Evolutionary conservation across 225 moss, liverwort and hornwort species (phyloP), one percentile per base, ranked within the genome.

Genomic region (Ulota crispa): DNA sequence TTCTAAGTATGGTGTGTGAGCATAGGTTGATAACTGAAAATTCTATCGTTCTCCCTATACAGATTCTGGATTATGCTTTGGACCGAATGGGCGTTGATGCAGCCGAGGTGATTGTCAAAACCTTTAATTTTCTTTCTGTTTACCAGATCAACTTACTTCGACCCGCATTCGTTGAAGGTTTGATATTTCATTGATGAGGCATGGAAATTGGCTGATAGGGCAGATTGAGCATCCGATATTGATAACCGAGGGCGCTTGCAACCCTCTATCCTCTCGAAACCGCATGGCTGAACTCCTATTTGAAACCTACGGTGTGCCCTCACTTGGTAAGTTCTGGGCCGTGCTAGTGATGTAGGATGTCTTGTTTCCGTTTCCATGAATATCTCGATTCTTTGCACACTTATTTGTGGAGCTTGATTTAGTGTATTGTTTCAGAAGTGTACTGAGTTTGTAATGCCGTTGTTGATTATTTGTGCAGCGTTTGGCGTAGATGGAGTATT

Each of bases 271-370:
- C 43, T 95, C 92, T 83, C 94, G 95, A 15, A 89, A 87, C 62
- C 95, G 95, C 83, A 95, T 98, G 95, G 97, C 94, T 56, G 97
- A 98, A 83, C 97, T 98, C 75, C 91, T 98, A 61, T 98, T 98
- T 87, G 97, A 98, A 82, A 93, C 94, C n/a, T 98, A 95, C 78
- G 90, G 95, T 24, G 92, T 95, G 69, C 95, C 97, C 45, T 89
- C 94, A 62, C 89, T 98, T 32, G 94, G 97, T 95, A 86, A 65
- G 91, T 73, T 69, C 73, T 56, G 61, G 62, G 50, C 50, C 50
- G 18, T 57, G 21, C 52, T 76, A 47, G 47, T 64, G 69, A 64
- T 70, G 64, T 39, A 64, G 24, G 37, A 47, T 64, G 12, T 6
- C 62, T 78, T 64, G 57, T 70, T 79, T 36, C 62, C 45, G 9